Evolutionary conservation across 129 eudicot genomes (phyloP).

Genomic region (sunflower (Helianthus annuus)): HanXRQr2.0-SUNRISE NC_035442.2:96679545-96680044

Average conservation of each 20-base stretch:
- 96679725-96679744: conserved; percentile 77
- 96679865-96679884: background rate
- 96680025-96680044: too few species aligned
- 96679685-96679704: conserved; percentile 82
- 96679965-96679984: too few species aligned
- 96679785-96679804: conserved; percentile 61
- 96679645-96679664: conserved; percentile 65
- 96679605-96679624: conserved; percentile 86
- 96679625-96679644: conserved; percentile 87
- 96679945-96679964: too few species aligned
- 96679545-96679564: conserved; percentile 53
- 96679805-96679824: conserved; percentile 80
- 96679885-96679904: too few species aligned
- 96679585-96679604: conserved; percentile 87
- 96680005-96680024: too few species aligned
- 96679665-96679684: conserved; percentile 81
- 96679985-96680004: too few species aligned
- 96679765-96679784: conserved; percentile 66
- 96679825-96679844: conserved; percentile 54
- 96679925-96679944: background rate
- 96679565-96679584: conserved; percentile 81
- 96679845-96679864: conserved; percentile 63
- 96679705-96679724: conserved; percentile 79
- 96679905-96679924: background rate
- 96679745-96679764: conserved; percentile 51